Evolutionary conservation across 1,284 basidiomycete genomes (phyloP).

Genomic region (Cutaneotrichosporon curvatum): DNA sequence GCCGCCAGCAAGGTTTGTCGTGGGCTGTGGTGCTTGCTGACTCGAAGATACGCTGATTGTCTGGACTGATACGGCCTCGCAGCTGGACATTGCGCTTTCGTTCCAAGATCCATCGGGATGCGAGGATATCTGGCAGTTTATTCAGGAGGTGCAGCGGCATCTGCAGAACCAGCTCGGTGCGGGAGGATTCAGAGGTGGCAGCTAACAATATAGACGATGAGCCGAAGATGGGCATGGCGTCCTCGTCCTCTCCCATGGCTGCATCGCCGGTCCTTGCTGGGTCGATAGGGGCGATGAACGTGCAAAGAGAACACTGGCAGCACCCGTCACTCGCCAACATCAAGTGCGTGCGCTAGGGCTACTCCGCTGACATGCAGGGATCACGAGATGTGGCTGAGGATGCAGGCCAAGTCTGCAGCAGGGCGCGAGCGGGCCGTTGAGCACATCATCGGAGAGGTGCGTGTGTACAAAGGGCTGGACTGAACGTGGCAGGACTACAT

Average conservation of each 20-base stretch:
- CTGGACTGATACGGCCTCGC: constrained; percentile 87
- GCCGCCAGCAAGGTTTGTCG: constrained; percentile 76
- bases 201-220: too few species aligned
- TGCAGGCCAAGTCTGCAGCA: constrained; percentile 36
- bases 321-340: constrained; percentile 37
- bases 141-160: constrained; percentile 76
- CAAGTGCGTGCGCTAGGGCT: constrained; percentile 14
- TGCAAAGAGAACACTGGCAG: constrained; percentile 25
- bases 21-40: background rate
- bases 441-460: constrained; percentile 55
- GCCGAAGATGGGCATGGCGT: constrained; percentile 22
- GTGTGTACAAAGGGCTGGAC: background rate
- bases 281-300: constrained; percentile 2
- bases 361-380: constrained; percentile 22
- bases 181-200: too few species aligned
- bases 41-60: constrained; percentile 87
- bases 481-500: constrained; percentile 64
- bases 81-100: constrained; percentile 89
- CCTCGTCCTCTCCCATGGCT: constrained; percentile 37
- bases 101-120: constrained; percentile 97
- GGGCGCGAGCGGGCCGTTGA: constrained; percentile 66
- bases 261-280: constrained; percentile 33
- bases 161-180: constrained; percentile 31
- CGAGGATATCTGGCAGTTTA: constrained; percentile 94
- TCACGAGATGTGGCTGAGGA: constrained; percentile 36